Evolutionary conservation across 2,329 filamentous ascomycete species (phyloP).

Genomic region (Pyrenophora teres): DNA sequence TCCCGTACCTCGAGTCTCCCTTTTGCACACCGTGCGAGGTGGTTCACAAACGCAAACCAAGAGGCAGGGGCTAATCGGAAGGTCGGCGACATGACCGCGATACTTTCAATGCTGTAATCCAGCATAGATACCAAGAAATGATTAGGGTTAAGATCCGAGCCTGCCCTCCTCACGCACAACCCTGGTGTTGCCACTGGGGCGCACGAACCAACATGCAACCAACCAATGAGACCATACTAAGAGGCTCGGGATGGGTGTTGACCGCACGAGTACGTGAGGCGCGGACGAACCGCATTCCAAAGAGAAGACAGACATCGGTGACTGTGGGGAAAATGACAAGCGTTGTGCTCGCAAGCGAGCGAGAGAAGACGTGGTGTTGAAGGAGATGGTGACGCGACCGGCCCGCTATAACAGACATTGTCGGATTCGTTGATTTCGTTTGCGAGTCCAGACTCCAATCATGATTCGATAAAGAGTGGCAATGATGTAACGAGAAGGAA

Average conservation of each 20-base stretch:
- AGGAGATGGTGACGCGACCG: constrained; percentile 27
- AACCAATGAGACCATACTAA: constrained; percentile 60
- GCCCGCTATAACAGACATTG: constrained; percentile 35
- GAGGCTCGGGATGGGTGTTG: constrained; percentile 66
- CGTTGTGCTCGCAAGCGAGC: constrained; percentile 48
- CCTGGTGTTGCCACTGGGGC: constrained; percentile 43
- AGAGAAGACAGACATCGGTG: constrained; percentile 73
- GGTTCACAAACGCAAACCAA: constrained; percentile 21
- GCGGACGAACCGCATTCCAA: constrained; percentile 58
- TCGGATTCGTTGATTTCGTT: constrained; percentile 28
- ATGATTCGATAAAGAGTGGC: constrained; percentile 2
- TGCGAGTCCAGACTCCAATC: constrained; percentile 21
- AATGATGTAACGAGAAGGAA: constrained; percentile 6
- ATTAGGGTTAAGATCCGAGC: constrained; percentile 98
- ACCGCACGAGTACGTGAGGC: constrained; percentile 45
- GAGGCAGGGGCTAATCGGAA: constrained; percentile 61
- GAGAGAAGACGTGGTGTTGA: constrained; percentile 38
- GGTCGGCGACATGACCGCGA: constrained; percentile 66
- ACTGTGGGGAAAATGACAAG: constrained; percentile 81
- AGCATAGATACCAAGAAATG: constrained; percentile 65
- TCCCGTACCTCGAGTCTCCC: constrained; percentile 53
- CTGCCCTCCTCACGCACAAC: constrained; percentile 61
- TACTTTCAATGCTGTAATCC: constrained; percentile 45
- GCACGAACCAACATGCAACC: constrained; percentile 41
- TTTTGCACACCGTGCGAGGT: constrained; percentile 43